Evolutionary conservation across 768 basidiomycete genomes (phyloP).

Genomic region (Lyophyllum semitale): DNA sequence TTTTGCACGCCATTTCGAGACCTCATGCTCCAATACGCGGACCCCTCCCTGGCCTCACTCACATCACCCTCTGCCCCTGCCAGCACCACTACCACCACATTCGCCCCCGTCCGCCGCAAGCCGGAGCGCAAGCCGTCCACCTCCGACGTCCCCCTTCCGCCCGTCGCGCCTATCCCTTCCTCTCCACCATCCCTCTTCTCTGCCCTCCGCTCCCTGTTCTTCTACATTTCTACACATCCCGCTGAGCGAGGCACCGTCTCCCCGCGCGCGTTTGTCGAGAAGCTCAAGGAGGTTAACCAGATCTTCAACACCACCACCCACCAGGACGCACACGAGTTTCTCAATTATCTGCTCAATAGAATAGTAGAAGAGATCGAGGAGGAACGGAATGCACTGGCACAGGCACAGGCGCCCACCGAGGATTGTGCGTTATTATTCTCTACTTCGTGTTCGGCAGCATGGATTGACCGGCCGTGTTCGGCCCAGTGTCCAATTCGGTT

Average conservation of each 20-base stretch:
- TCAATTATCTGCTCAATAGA: constrained; percentile 91
- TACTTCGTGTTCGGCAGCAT: constrained; percentile 1
- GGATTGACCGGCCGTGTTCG: constrained; percentile 9
- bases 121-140: constrained; percentile 52
- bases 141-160: constrained; percentile 27
- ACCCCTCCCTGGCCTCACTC: constrained; percentile 43
- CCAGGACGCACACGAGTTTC: constrained; percentile 98
- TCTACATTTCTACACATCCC: constrained; percentile 78
- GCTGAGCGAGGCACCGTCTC: constrained; percentile 82
- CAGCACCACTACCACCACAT: constrained; percentile 27
- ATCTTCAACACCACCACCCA: constrained; percentile 90
- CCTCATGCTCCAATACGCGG: constrained; percentile 74
- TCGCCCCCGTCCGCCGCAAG: constrained; percentile 51
- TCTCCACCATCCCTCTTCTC: constrained; percentile 81
- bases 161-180: constrained; percentile 50
- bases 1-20: constrained; percentile 94
- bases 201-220: constrained; percentile 90
- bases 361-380: constrained; percentile 92
- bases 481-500: constrained; percentile 61
- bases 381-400: constrained; percentile 51
- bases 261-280: constrained; percentile 90
- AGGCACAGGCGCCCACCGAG: constrained; percentile 44
- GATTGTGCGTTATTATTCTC: constrained; percentile 57
- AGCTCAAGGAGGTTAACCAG: constrained; percentile 91
- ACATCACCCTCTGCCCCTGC: constrained; percentile 22